phyloP scores from a whole-genome alignment of 2,329 filamentous ascomycete genomes.

The Botryotinia convoluta region DNA sequence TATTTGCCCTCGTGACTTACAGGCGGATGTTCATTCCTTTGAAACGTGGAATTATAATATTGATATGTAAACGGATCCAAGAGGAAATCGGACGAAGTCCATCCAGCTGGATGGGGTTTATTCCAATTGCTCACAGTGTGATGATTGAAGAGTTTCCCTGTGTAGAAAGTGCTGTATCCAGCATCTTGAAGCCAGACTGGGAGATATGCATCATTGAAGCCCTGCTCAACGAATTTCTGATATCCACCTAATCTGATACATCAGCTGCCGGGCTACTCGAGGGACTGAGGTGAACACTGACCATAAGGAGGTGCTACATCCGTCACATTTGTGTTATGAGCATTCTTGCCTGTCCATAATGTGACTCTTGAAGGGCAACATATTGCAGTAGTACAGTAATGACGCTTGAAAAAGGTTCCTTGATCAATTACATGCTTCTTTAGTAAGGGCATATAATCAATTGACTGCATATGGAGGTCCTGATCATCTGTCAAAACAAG shows the following conservation, averaged over 20 bases:
- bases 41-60: conserved; percentile 64
- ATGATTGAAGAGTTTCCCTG: conserved; percentile 68
- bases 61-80: conserved; percentile 66
- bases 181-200: conserved; percentile 68
- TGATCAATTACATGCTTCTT: conserved; percentile 54
- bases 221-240: conserved; percentile 63
- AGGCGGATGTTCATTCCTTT: conserved; percentile 56
- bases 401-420: conserved; percentile 54
- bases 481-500: conserved; percentile 66
- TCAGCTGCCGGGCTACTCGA: conserved; percentile 28
- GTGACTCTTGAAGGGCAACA: conserved; percentile 63
- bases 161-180: conserved; percentile 70
- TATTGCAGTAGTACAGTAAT: conserved; percentile 60
- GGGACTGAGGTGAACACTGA: conserved; percentile 30
- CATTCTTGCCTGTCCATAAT: conserved; percentile 59
- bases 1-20: conserved; percentile 50
- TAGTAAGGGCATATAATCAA: conserved; percentile 56
- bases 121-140: conserved; percentile 62
- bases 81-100: conserved; percentile 57
- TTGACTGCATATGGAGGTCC: conserved; percentile 57
- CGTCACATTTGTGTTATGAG: conserved; percentile 64
- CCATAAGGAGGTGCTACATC: conserved; percentile 48
- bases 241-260: conserved; percentile 48
- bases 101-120: conserved; percentile 56
- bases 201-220: conserved; percentile 65